Conservation (phyloP, 176 grass and related monocot species). For the Pharus latifolius region DNA sequence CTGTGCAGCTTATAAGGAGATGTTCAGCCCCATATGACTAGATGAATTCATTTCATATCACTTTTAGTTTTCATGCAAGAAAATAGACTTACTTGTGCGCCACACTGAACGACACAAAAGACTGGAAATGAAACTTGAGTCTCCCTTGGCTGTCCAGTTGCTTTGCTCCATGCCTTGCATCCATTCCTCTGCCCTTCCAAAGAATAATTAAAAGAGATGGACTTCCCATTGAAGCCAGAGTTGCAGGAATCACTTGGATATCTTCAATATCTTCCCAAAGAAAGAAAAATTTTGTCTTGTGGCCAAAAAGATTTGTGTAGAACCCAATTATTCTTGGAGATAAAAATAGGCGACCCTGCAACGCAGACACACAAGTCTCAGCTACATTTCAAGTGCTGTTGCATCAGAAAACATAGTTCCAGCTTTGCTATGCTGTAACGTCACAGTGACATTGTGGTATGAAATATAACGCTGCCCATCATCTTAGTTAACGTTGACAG, state of each 20-base stretch:
- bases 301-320: conserved; percentile 82
- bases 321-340: conserved; percentile 98
- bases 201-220: conserved; percentile 71
- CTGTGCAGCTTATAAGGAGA: background rate
- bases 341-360: conserved; percentile 84
- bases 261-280: conserved; percentile 99
- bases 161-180: conserved; percentile 86
- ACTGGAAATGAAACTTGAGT: conserved; percentile 86
- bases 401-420: background rate
- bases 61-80: background rate
- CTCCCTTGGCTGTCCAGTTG: conserved; percentile 65
- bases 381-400: background rate
- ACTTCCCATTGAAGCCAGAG: conserved; percentile 75
- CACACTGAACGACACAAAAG: conserved; percentile 74
- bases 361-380: conserved; percentile 9
- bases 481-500: background rate
- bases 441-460: background rate
- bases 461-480: background rate
- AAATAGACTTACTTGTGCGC: conserved; percentile 62
- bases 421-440: background rate
- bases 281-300: conserved; percentile 98
- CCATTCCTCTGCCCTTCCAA: conserved; percentile 67
- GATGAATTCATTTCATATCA: background rate
- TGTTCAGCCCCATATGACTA: background rate
- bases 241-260: conserved; percentile 52